Conservation (phyloP, 2,329 filamentous ascomycete species). For the Scleromitrula shiraiana region DNA sequence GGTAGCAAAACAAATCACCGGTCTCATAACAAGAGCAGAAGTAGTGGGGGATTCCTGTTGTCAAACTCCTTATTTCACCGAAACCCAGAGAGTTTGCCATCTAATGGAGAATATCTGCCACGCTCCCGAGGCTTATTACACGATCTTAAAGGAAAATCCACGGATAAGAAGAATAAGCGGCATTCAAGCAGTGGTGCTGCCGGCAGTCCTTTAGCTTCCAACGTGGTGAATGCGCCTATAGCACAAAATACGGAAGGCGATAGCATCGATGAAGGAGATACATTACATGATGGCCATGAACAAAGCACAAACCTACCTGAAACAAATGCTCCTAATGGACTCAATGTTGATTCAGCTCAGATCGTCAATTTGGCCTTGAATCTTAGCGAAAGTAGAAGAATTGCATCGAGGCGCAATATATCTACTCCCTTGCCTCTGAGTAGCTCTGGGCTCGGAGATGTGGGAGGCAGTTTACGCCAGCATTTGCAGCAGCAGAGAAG, state of each 20-base stretch:
- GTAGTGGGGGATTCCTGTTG: conserved; percentile 28
- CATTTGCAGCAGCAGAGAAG: conserved; percentile 66
- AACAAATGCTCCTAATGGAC: conserved; percentile 20
- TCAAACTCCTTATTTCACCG: conserved; percentile 13
- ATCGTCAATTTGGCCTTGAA: conserved; percentile 91
- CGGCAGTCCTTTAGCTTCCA: conserved; percentile 23
- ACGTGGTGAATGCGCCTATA: conserved; percentile 14
- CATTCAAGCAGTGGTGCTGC: conserved; percentile 20
- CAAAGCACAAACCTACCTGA: not conserved
- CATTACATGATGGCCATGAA: conserved; percentile 1
- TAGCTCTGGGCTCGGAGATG: conserved; percentile 33
- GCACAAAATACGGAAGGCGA: conserved; percentile 1
- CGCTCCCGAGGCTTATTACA: conserved; percentile 16
- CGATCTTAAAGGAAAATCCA: conserved; percentile 24
- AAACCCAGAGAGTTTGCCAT: not conserved
- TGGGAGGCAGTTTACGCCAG: conserved; percentile 53
- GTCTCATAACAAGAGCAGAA: conserved; percentile 23
- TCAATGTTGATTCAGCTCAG: conserved; percentile 73
- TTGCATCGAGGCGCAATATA: conserved; percentile 50
- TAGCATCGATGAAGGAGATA: not conserved
- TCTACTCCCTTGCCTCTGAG: conserved; percentile 40
- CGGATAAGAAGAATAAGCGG: conserved; percentile 20
- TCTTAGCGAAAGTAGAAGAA: conserved; percentile 70
- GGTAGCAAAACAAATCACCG: conserved; percentile 22
- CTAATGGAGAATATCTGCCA: conserved; percentile 8